Evolutionary conservation across 441 rosid genomes (phyloP).

Genomic region (Brassica hybrid): DNA sequence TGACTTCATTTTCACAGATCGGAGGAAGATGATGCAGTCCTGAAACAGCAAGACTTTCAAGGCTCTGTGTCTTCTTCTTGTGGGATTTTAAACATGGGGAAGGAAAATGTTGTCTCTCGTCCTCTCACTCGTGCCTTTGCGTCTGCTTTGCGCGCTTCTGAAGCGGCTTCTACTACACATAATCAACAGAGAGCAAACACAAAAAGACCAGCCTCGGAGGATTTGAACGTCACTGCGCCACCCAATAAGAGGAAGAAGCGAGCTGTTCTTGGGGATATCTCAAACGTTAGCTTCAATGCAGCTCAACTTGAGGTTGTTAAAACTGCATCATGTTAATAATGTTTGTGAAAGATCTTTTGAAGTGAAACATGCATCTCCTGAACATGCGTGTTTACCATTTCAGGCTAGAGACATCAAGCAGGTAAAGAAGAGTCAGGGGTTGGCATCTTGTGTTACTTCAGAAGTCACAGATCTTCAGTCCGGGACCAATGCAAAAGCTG

Average conservation of each 20-base stretch:
- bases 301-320: constrained; percentile 62
- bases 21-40: constrained; percentile 37
- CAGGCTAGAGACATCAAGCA: constrained; percentile 39
- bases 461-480: constrained; percentile 38
- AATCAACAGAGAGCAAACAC: constrained; percentile 53
- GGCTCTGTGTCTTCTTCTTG: constrained; percentile 48
- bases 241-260: constrained; percentile 56
- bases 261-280: constrained; percentile 75
- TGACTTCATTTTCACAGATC: constrained; percentile 38
- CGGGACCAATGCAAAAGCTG: constrained; percentile 22
- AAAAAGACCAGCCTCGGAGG: constrained; percentile 66
- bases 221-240: constrained; percentile 45
- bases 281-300: constrained; percentile 62
- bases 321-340: constrained; percentile 37
- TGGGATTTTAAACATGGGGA: constrained; percentile 61
- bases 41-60: constrained; percentile 34
- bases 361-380: constrained; percentile 21
- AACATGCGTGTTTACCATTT: constrained; percentile 10
- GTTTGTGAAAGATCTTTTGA: constrained; percentile 24
- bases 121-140: constrained; percentile 78
- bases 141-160: constrained; percentile 55
- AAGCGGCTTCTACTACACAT: constrained; percentile 41
- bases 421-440: constrained; percentile 20
- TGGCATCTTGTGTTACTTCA: constrained; percentile 33
- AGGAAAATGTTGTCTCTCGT: constrained; percentile 56